phyloP scores from a whole-genome alignment of 1,139 yeast genomes.

The Geotrichum reessii region DNA sequence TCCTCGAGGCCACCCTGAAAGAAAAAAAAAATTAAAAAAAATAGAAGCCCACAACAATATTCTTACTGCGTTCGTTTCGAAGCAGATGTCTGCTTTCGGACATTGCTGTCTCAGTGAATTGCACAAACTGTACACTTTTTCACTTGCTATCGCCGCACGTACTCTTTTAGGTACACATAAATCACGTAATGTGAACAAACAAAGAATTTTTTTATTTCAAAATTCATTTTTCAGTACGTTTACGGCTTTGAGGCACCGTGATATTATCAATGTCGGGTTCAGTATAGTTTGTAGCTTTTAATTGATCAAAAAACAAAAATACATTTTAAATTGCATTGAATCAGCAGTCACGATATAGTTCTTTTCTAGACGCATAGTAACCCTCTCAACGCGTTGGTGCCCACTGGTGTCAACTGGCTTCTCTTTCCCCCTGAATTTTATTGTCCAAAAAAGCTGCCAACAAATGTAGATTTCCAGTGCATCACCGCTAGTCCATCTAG shows the following conservation, averaged over 20 bases:
- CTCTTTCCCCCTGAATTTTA: neutral
- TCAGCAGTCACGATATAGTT: neutral
- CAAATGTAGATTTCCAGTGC: no score
- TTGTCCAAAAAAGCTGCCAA: no score
- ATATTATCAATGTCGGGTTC: no score
- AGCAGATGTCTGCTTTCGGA: neutral
- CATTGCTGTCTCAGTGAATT: neutral
- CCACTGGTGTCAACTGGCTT: neutral
- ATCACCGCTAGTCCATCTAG: no score
- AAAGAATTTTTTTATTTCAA: no score
- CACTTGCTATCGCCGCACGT: neutral
- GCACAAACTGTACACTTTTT: neutral
- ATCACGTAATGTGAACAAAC: neutral
- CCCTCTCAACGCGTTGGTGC: neutral
- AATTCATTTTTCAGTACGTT: no score
- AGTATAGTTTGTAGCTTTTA: neutral
- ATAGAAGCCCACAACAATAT: no score
- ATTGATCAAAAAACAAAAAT: neutral
- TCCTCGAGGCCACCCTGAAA: neutral
- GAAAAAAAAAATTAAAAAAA: neutral
- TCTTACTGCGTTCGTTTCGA: neutral
- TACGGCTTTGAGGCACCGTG: neutral
- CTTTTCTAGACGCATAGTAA: neutral
- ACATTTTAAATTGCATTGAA: neutral
- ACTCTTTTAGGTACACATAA: neutral